phyloP scores from a whole-genome alignment of 2,329 filamentous ascomycete species.

The Colletotrichum tropicale region DNA sequence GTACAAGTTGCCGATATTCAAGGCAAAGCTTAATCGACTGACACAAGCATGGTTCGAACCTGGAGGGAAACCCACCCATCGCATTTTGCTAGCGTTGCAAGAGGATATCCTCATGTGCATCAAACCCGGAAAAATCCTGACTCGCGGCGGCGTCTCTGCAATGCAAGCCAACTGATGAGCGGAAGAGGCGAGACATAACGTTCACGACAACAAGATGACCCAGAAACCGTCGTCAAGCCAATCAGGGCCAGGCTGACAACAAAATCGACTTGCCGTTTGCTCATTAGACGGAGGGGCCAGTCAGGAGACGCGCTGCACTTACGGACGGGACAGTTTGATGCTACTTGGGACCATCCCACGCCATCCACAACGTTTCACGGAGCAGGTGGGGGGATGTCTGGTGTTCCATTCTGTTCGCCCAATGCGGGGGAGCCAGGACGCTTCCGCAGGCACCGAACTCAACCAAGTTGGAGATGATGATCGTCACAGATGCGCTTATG shows the following conservation, averaged over 20 bases:
- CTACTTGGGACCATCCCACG: not conserved
- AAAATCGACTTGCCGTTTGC: not conserved
- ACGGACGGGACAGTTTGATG: not conserved
- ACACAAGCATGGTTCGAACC: not conserved
- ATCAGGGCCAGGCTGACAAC: not conserved
- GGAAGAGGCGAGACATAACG: not conserved
- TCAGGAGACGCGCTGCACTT: not conserved
- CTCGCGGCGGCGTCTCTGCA: not conserved
- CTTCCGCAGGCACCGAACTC: not conserved
- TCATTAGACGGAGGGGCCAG: not conserved
- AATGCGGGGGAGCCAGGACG: not conserved
- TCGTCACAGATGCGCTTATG: not conserved
- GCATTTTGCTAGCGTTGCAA: not conserved
- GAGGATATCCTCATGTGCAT: not conserved
- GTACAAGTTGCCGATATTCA: not conserved
- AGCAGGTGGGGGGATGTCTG: not conserved
- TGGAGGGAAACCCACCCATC: not conserved
- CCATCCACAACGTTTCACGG: not conserved
- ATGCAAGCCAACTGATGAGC: not conserved
- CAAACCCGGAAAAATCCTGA: not conserved
- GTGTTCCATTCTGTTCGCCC: not conserved
- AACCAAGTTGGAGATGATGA: constrained; percentile 4
- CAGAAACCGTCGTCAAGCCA: not conserved
- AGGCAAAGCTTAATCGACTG: not conserved
- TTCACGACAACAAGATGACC: not conserved